Evolutionary conservation across 2,329 filamentous ascomycete species (phyloP), one percentile per base, ranked within the genome.

Genomic region (Cladorrhinum sp.): DNA sequence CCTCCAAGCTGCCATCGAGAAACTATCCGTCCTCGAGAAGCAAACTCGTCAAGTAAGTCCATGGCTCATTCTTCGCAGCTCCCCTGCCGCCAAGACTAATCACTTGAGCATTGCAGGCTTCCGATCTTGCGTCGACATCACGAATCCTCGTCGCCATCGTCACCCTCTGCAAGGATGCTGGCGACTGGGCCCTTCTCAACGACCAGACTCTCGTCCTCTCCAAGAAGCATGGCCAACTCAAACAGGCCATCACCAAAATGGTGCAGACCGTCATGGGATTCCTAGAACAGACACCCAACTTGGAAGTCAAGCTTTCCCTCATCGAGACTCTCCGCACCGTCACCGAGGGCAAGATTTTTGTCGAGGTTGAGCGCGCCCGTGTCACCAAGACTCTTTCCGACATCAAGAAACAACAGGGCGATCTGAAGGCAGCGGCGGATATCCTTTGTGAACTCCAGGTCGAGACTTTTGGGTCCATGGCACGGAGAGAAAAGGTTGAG

Each of bases 151-250:
- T 96, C 72, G 82, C 88, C 65, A 95, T 99, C 75, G 91, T 96
- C 74, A 96, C 91, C 73, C 86, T 98, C 81, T 94, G 92, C 81
- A 98, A 97, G 79, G 84, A 96, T 76, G 87, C 90, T 20, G 89
- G 89, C 68, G 92, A 99, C 76, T 99, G 95, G 95, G 88, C 86
- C 75, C 80, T 97, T 72, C 85, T 99, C 78, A 98, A 96, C 75
- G 95, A 99, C 79, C 95, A 99, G 79, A 91, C 96, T 65, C 83
- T 96, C 70, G 83, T 97, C 66, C 83, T 99, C 61, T 98, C 95
- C 67, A 99, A 99, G 87, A 99, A 99, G 82, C 95, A 99, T 90
- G 91, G 93, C 71, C 95, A 99, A 81, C 92, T 99, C 73, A 99
- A 99, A 79, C 95, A 98, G 79, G 95, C 95, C 72, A 95, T 93